Evolutionary conservation across 1,284 basidiomycete species (phyloP).

Genomic region (Wallemia hederae): DNA sequence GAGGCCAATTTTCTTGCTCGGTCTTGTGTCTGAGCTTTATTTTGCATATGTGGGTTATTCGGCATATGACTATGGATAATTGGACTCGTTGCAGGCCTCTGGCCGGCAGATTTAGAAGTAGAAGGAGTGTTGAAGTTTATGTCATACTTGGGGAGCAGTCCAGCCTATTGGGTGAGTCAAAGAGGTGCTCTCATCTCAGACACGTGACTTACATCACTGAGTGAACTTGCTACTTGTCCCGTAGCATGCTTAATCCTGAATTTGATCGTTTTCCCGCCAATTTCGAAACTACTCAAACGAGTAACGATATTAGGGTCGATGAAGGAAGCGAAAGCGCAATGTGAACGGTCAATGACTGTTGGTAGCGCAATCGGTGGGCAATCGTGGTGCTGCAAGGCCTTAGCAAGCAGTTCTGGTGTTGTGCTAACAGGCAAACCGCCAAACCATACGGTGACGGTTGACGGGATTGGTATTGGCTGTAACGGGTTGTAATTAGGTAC

Average conservation of each 20-base stretch:
- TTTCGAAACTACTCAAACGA: neutral
- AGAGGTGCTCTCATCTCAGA: neutral
- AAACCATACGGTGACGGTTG: neutral
- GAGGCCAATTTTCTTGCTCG: no score
- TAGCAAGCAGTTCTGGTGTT: neutral
- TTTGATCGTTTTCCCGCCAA: neutral
- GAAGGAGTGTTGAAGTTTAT: neutral
- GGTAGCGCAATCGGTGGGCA: neutral
- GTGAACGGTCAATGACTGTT: neutral
- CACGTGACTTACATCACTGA: neutral
- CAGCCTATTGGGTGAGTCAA: neutral
- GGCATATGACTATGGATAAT: no score
- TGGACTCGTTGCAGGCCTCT: no score
- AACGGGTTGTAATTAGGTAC: neutral
- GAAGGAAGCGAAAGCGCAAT: slow-evolving; percentile 1
- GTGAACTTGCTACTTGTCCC: neutral
- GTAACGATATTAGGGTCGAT: neutral
- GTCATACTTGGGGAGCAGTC: neutral
- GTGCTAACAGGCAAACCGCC: neutral
- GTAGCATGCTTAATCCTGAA: neutral
- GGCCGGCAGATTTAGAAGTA: no score
- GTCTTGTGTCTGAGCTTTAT: no score
- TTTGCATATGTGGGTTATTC: no score
- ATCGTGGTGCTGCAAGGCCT: neutral
- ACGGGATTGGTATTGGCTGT: neutral